Evolutionary conservation across 306 rosid species (phyloP).

Genomic region (Senna siamea): DNA sequence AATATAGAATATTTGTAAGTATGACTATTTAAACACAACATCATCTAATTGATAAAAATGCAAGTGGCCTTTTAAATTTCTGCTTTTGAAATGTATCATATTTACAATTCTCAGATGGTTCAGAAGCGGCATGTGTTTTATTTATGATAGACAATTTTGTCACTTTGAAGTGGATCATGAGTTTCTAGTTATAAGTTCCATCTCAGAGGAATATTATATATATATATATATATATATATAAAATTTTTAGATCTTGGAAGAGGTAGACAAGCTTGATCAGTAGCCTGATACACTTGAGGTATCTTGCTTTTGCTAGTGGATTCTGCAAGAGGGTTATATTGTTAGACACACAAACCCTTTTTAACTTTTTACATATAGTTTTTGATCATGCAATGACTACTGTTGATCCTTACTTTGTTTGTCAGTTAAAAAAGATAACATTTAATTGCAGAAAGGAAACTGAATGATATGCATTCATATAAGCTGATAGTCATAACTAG

Average conservation of each 20-base stretch:
- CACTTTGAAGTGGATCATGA: conserved; percentile 65
- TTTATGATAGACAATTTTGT: not conserved
- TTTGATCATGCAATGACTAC: conserved; percentile 76
- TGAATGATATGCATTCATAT: conserved; percentile 37
- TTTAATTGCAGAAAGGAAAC: conserved; percentile 27
- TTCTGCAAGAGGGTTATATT: conserved; percentile 62
- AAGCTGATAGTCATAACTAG: not conserved
- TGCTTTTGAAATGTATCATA: not conserved
- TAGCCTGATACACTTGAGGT: conserved; percentile 78
- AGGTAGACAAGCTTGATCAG: too few species aligned
- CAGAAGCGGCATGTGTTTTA: not conserved
- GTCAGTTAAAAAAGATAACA: conserved; percentile 11
- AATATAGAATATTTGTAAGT: too few species aligned
- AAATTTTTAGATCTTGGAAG: conserved; percentile 65
- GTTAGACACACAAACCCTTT: too few species aligned
- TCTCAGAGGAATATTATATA: too few species aligned
- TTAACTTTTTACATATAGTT: too few species aligned
- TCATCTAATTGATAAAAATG: not conserved
- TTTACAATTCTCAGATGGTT: not conserved
- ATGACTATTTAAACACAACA: not conserved
- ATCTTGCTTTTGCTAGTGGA: conserved; percentile 60
- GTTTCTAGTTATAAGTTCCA: conserved; percentile 55
- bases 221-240: conserved; percentile 1
- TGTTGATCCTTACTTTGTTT: conserved; percentile 50
- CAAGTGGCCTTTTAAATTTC: not conserved